Base-by-base conservation (phyloP, 1,284 basidiomycete genomes). In the Xerocomus nothofagi region DNA sequence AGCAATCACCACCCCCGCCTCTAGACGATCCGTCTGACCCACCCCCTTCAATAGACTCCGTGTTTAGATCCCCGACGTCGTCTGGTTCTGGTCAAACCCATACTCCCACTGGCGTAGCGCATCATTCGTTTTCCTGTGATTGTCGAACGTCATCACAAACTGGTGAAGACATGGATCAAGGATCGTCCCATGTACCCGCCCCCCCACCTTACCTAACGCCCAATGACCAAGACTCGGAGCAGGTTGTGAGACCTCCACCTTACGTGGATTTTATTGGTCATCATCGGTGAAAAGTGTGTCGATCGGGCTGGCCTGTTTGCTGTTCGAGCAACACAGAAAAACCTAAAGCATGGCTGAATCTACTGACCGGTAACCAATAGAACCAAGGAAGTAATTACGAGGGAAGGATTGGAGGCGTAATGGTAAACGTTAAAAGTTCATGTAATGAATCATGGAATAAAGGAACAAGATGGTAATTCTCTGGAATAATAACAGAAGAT, bases 1-100 rank as follows among this genome's bases (percentile, higher is more conserved):
- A 62, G 57, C 54, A 76, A 49, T 72, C 72, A 23, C 88, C 86
- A 0, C 88, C 88, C 0, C 88, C 87, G 1, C 78, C 84, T n/a
- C 78, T 91, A 73, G 88, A 91, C 60, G 90, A 93, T 67, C 90
- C 90, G 20, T 85, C 85, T 2, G 86, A 90, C 65, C 86, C 86
- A 24, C 91, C 90, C 3, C 89, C 88, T 14, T 85, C 82, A 4
- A 90, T 92, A 62, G 85, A 91, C 66, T 84, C 86, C 10, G 86
- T 84, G 43, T 90, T 87, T 64, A 74, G 86, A 49, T 80, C 79
- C 7, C 83, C 82, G 14, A 72, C 74, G 18, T 67, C 67, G 8
- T 59, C 75, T 26, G 69, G 70, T 38, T 73, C 75, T 32, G 73
- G 73, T 18, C 74, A 77, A 46, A 63, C 71, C 18, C 69, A 69